Percentiles rank a stretch among this genome's conserved stretches.
Evolutionary conservation across 257 asterid species (phyloP).

Genomic region (Nyctanthes arbortristis): DNA sequence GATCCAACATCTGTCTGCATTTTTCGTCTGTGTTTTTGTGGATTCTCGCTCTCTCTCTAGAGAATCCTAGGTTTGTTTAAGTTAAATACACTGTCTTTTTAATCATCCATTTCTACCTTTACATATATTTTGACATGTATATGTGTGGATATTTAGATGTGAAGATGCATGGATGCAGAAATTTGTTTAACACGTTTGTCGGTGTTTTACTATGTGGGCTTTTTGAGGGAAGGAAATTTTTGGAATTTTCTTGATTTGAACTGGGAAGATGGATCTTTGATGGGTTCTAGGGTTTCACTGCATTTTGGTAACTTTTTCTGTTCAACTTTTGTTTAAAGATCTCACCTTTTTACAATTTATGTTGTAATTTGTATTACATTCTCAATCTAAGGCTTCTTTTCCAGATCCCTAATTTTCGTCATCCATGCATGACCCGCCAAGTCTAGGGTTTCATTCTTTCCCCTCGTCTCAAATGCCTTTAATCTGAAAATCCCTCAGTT

Average conservation of each 20-base stretch:
- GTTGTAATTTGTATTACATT: constrained; percentile 21
- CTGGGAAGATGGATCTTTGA: constrained; percentile 25
- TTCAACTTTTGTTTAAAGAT: constrained; percentile 25
- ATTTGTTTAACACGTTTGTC: neutral
- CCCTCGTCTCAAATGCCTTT: constrained; percentile 34
- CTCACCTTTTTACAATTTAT: constrained; percentile 28
- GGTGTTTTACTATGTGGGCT: constrained; percentile 14
- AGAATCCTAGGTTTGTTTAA: constrained; percentile 38
- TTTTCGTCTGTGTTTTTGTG: constrained; percentile 33
- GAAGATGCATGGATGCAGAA: constrained; percentile 21
- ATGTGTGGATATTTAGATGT: constrained; percentile 23
- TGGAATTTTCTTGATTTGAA: constrained; percentile 19
- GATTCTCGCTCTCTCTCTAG: constrained; percentile 2
- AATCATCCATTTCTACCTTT: constrained; percentile 24
- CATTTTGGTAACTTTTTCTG: constrained; percentile 17
- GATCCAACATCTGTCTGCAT: constrained; percentile 41
- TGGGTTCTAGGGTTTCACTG: constrained; percentile 32
- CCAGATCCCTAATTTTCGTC: constrained; percentile 42
- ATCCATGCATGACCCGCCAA: constrained; percentile 15
- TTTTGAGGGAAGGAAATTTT: constrained; percentile 23
- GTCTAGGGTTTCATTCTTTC: constrained; percentile 23
- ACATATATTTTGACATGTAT: constrained; percentile 15
- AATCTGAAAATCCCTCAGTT: constrained; percentile 35
- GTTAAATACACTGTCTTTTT: constrained; percentile 1
- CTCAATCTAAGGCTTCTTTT: constrained; percentile 18